Percentiles rank a stretch among this genome's conserved stretches.
Evolutionary conservation across 192 early-diverging fungal genomes (phyloP).

Genomic region (Mortierella alpina): DNA sequence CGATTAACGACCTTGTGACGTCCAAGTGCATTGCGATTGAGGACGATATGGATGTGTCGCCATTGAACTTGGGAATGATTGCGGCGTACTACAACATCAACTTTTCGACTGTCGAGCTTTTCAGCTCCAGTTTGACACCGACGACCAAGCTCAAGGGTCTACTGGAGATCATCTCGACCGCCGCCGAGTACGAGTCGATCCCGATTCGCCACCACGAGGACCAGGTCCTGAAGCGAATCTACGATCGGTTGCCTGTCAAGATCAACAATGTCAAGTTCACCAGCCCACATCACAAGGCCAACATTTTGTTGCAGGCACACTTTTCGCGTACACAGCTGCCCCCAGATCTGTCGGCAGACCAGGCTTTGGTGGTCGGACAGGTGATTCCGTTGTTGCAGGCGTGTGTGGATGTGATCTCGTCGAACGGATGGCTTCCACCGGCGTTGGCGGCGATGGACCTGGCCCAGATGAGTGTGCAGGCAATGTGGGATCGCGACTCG

Average conservation of each 20-base stretch:
- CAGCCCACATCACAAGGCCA: constrained; percentile 92
- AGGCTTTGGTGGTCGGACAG: constrained; percentile 66
- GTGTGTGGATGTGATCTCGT: constrained; percentile 93
- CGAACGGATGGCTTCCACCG: constrained; percentile 90
- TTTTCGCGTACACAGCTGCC: constrained; percentile 91
- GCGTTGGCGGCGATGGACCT: constrained; percentile 96
- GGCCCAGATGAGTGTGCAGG: constrained; percentile 97
- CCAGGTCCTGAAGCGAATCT: constrained; percentile 76
- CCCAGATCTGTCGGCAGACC: constrained; percentile 94
- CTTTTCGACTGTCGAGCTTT: constrained; percentile 94
- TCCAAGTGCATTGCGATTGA: constrained; percentile 85
- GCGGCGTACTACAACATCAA: constrained; percentile 97
- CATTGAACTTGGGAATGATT: constrained; percentile 97
- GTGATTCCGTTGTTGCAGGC: constrained; percentile 92
- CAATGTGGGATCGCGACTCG: constrained; percentile 94
- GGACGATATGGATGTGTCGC: constrained; percentile 78
- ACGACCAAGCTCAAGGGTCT: constrained; percentile 92
- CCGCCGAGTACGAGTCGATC: constrained; percentile 92
- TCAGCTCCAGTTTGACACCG: constrained; percentile 85
- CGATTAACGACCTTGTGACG: constrained; percentile 85
- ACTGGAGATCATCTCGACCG: constrained; percentile 93
- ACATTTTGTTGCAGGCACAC: constrained; percentile 94
- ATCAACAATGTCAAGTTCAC: constrained; percentile 77
- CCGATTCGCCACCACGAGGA: constrained; percentile 97
- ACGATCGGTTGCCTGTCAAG: constrained; percentile 87